phyloP scores from a whole-genome alignment of 73 alveolate genomes.

The Breviolum minutum region DNA sequence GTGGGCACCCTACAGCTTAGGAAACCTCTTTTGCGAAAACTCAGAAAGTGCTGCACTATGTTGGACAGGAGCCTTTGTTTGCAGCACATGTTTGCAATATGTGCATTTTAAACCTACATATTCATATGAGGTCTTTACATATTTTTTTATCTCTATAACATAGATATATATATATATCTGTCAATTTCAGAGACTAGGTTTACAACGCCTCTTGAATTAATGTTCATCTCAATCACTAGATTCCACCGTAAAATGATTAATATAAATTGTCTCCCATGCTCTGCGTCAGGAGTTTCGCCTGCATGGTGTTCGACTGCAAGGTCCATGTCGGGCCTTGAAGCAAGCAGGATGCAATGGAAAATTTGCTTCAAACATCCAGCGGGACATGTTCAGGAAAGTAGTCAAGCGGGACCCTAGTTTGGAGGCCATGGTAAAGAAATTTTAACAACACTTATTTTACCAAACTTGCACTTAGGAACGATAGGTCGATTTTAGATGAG shows the following conservation, averaged over 20 bases:
- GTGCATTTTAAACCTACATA: background rate
- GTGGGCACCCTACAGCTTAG: background rate
- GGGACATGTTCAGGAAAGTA: background rate
- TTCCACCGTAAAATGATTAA: too few species aligned
- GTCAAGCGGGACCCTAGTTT: background rate
- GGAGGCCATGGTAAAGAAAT: background rate
- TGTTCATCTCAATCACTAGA: too few species aligned
- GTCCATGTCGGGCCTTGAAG: background rate
- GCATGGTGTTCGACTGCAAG: background rate
- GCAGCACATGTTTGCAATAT: too few species aligned
- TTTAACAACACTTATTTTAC: background rate
- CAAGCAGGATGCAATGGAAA: background rate
- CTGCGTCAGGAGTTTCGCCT: background rate
- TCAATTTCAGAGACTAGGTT: too few species aligned
- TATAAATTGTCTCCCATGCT: too few species aligned
- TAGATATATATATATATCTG: too few species aligned
- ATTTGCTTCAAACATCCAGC: background rate
- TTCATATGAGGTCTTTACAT: too few species aligned
- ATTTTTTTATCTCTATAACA: too few species aligned
- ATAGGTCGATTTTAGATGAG: background rate
- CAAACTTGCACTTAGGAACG: background rate
- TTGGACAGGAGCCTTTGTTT: background rate
- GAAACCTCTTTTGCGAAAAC: background rate
- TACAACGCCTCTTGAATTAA: too few species aligned
- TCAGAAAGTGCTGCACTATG: background rate